Evolutionary conservation across 495 filamentous ascomycete species (phyloP), one percentile per base, ranked within the genome.

Genomic region (Aspergillus baeticus): DNA sequence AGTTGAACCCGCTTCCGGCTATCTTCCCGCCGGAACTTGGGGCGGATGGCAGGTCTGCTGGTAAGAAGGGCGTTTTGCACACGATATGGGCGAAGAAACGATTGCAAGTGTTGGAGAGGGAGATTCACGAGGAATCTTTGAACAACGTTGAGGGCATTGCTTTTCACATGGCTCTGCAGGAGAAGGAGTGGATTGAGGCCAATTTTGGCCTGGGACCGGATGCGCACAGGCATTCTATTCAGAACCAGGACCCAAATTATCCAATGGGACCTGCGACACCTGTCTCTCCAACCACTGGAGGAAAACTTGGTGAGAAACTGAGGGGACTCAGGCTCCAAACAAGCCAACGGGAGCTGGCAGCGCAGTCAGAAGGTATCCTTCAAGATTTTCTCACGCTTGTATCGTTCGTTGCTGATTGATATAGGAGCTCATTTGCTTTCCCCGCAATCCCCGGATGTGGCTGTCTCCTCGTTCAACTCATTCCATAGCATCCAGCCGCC

Each of bases 11-110:
- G 6, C 74, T 93, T 51, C 90, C 89, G 6, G 90, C 89, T 11
- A 91, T 95, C 49, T 93, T 90, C 66, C 86, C 87, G 0, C 82
- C 86, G 0, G 86, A 85, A 52, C 70, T 92, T 23, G 85, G 87
- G 1, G 76, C 80, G 1, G 85, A 82, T 3, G 83, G 81, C 0
- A 78, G 81, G 6, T 78, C 86, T 0, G 80, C 84, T 1, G 89
- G 89, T 13, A 87, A 84, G 64, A 87, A 89, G 44, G 90, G 90
- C 8, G 89, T 92, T 3, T 68, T 93, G 54, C 90, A 93, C 64
- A 92, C 88, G 8, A 84, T 88, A 50, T 95, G 89, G 87, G 90
- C 84, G 20, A 88, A 89, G 76, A 85, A 87, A 67, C 78, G 89
- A 14, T 72, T 93, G 20, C 83, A 81, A 20, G 84, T 87, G 21